These are phyloP conservation scores for Lactifluus echinatus DNA, from an alignment of 768 basidiomycete species.

Conservation along the genomic window DNA sequence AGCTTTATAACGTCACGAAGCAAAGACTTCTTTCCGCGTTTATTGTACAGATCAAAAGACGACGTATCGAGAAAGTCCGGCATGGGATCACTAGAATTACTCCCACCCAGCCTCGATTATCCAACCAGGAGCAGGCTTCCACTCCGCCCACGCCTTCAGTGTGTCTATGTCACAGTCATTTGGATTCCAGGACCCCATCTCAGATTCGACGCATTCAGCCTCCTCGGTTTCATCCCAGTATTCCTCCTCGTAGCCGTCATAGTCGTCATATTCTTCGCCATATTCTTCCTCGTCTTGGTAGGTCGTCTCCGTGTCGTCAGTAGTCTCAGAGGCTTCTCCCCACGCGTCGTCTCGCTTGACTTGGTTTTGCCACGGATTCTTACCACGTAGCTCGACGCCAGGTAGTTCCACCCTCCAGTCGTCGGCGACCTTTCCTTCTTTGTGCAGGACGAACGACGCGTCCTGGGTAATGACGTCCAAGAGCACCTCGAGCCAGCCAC, in stretches of 20 bases:
- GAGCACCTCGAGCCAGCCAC: constrained; percentile 53
- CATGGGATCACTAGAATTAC: not conserved
- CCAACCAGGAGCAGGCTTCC: not conserved
- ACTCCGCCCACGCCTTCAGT: constrained; percentile 7
- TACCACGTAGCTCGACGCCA: constrained; percentile 18
- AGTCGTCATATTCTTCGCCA: not conserved
- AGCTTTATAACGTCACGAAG: not conserved
- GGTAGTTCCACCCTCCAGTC: constrained; percentile 22
- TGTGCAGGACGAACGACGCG: not conserved
- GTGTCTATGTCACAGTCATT: not conserved
- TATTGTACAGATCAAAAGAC: not conserved
- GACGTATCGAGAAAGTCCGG: not conserved
- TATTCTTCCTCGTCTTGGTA: not conserved
- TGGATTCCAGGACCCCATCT: not conserved
- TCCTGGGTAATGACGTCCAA: constrained; percentile 36
- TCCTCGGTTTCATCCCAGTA: not conserved
- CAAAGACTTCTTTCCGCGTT: not conserved
- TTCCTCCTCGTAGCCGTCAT: not conserved
- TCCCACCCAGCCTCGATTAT: not conserved
- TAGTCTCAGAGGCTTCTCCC: not conserved
- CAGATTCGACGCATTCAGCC: not conserved
- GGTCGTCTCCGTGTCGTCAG: not conserved
- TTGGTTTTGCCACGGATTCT: constrained; percentile 9
- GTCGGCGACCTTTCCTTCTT: constrained; percentile 18
- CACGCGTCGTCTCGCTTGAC: constrained; percentile 6